Evolutionary conservation across 2,329 filamentous ascomycete genomes (phyloP).

Genomic region (Exserohilum turcica): DNA sequence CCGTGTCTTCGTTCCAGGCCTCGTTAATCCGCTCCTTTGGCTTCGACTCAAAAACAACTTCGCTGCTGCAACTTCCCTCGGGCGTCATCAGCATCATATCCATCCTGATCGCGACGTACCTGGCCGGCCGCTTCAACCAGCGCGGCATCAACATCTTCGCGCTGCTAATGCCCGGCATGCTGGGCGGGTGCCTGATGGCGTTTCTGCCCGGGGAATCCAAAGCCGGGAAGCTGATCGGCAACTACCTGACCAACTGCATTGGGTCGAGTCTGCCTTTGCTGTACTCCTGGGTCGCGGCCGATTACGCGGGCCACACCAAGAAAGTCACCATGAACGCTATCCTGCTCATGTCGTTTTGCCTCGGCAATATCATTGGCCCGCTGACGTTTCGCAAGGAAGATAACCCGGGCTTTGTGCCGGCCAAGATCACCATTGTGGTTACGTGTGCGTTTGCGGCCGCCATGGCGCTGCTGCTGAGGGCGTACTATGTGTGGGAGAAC

Average conservation of each 20-base stretch:
- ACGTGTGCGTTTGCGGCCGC: constrained; percentile 44
- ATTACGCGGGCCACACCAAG: constrained; percentile 47
- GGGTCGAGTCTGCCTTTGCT: constrained; percentile 36
- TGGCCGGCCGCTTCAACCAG: constrained; percentile 32
- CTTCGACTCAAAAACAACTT: constrained; percentile 43
- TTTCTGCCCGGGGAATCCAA: constrained; percentile 23
- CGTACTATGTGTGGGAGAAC: constrained; percentile 39
- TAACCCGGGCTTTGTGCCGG: constrained; percentile 44
- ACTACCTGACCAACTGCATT: constrained; percentile 56
- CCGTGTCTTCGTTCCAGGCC: constrained; percentile 41
- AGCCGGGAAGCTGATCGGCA: constrained; percentile 35
- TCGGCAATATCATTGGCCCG: constrained; percentile 51
- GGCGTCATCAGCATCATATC: constrained; percentile 29
- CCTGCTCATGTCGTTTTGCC: constrained; percentile 50
- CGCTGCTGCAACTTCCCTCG: constrained; percentile 36
- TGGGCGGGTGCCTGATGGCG: constrained; percentile 30
- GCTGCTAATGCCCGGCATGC: constrained; percentile 24
- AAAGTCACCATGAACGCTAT: constrained; percentile 63
- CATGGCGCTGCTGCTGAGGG: constrained; percentile 46
- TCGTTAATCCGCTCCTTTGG: constrained; percentile 43
- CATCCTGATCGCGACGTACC: constrained; percentile 30
- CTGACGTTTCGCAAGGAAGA: constrained; percentile 49
- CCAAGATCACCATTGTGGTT: constrained; percentile 53
- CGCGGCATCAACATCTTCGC: constrained; percentile 27
- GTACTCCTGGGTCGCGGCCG: constrained; percentile 54